A percentile compares a stretch with the other conserved stretches of the same genome.
phyloP scores from a whole-genome alignment of 148 eudicot genomes.

The Bassia scoparia region DNA sequence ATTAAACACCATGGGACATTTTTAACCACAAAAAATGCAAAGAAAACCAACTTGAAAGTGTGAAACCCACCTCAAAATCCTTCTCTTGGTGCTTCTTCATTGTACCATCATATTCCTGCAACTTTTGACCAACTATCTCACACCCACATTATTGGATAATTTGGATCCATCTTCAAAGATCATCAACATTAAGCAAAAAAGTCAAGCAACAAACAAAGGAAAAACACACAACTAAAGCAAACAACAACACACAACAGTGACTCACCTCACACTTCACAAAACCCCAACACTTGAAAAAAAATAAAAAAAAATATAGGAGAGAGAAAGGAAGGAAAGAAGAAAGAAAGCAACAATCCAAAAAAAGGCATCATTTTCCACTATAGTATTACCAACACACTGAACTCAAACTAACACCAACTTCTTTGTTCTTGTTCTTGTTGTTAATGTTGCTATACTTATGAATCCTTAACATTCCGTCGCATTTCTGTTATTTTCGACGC shows the following conservation, averaged over 20 bases:
- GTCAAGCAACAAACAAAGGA: neutral
- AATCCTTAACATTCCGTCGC: too few species aligned
- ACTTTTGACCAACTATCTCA: neutral
- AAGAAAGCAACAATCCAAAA: neutral
- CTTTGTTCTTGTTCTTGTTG: too few species aligned
- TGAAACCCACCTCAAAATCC: neutral
- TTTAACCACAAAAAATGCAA: too few species aligned
- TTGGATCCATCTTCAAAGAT: too few species aligned
- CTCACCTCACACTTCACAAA: constrained; percentile 4
- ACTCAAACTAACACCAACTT: too few species aligned
- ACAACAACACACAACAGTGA: constrained; percentile 7
- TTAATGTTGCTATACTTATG: too few species aligned
- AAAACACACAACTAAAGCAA: neutral
- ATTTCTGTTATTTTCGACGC: too few species aligned
- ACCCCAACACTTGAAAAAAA: neutral
- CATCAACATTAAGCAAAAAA: neutral
- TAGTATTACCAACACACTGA: too few species aligned
- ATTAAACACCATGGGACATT: too few species aligned
- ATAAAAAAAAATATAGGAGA: too few species aligned
- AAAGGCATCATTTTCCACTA: neutral
- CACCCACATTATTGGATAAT: too few species aligned
- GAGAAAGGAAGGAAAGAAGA: neutral
- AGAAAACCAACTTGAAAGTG: too few species aligned
- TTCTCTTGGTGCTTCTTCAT: neutral
- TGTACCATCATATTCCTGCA: neutral